Evolutionary conservation across 169 alveolate species (phyloP).

Genomic region (Perkinsus marinus): DNA sequence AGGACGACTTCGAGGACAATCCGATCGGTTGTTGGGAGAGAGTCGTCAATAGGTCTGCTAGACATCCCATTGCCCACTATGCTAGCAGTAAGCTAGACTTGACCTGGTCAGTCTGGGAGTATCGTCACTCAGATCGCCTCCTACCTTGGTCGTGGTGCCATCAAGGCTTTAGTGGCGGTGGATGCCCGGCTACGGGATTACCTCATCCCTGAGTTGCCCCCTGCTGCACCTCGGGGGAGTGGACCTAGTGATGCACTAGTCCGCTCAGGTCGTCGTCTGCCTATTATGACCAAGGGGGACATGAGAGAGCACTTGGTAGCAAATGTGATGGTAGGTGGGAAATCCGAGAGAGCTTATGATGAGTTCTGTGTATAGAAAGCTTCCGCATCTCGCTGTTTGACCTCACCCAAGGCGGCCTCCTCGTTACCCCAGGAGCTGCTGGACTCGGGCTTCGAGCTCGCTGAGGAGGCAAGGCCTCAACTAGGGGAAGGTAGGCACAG

Average conservation of each 20-base stretch:
- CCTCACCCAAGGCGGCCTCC: neutral
- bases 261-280: neutral
- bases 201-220: neutral
- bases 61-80: neutral
- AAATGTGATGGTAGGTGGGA: neutral
- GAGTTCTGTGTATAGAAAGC: neutral
- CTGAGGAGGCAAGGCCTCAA: neutral
- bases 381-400: neutral
- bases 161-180: neutral
- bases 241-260: too few relatives aligned
- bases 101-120: neutral
- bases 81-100: neutral
- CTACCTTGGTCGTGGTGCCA: neutral
- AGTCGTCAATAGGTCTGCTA: neutral
- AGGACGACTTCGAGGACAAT: neutral
- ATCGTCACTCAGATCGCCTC: neutral
- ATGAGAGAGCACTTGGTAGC: neutral
- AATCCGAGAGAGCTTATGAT: neutral
- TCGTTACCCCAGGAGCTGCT: neutral
- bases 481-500: neutral
- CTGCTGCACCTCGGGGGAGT: neutral
- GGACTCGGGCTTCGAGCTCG: neutral
- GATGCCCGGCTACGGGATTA: neutral
- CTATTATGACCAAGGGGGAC: neutral
- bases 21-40: neutral